phyloP scores from a whole-genome alignment of 1,284 basidiomycete species.

The Fomitopsis palustris region DNA sequence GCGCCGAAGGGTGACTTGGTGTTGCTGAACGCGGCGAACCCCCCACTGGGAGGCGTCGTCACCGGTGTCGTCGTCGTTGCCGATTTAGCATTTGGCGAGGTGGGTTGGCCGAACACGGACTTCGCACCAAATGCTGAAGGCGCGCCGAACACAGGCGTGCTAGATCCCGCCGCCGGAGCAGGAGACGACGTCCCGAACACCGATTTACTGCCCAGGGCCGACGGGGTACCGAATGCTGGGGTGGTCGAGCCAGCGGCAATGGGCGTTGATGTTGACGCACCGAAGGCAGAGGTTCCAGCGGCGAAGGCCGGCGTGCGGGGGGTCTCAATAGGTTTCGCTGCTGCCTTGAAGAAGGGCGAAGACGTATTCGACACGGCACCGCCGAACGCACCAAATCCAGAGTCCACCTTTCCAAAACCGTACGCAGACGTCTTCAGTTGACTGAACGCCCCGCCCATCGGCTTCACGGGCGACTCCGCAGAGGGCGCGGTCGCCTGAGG shows the following conservation, averaged over 20 bases:
- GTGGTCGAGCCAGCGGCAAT: slow-evolving; percentile 12
- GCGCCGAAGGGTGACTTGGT: slow-evolving; percentile 41
- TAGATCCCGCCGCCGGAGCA: slow-evolving; percentile 7
- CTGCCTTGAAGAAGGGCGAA: slow-evolving; percentile 54
- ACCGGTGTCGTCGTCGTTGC: slow-evolving; percentile 20
- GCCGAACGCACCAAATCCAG: slow-evolving; percentile 41
- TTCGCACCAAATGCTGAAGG: slow-evolving; percentile 31
- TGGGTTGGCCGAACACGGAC: slow-evolving; percentile 26
- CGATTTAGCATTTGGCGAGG: slow-evolving; percentile 9
- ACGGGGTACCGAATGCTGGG: slow-evolving; percentile 17
- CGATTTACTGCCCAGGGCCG: not conserved
- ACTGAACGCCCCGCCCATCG: slow-evolving; percentile 31
- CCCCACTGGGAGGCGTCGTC: slow-evolving; percentile 31
- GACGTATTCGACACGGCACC: slow-evolving; percentile 23
- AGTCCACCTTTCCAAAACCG: slow-evolving; percentile 35
- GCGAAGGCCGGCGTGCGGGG: not conserved
- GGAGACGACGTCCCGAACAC: slow-evolving; percentile 7
- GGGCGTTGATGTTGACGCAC: slow-evolving; percentile 9
- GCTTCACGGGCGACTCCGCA: not conserved
- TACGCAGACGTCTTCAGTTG: slow-evolving; percentile 32
- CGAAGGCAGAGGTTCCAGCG: slow-evolving; percentile 7
- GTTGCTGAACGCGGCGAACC: slow-evolving; percentile 37
- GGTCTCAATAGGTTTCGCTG: slow-evolving; percentile 25
- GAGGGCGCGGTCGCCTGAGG: slow-evolving; percentile 8
- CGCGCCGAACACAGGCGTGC: slow-evolving; percentile 35